Evolutionary conservation across 2,329 filamentous ascomycete genomes (phyloP).

Genomic region (Zymoseptoria passerinii): DNA sequence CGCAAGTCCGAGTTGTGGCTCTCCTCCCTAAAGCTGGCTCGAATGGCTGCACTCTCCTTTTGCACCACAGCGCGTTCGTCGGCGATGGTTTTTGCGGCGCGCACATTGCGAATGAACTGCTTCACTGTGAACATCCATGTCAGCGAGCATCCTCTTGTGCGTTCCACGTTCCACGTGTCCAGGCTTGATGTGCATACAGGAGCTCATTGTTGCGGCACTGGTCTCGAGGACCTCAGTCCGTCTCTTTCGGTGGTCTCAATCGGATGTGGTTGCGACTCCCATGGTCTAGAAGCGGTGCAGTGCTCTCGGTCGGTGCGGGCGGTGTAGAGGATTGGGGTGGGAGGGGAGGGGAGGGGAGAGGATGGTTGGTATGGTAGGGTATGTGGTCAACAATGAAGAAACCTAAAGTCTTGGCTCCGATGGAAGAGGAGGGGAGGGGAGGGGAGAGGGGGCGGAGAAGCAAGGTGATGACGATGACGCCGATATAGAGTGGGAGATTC

Average conservation of each 20-base stretch:
- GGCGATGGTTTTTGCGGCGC: slow-evolving; percentile 96
- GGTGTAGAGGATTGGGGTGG: not conserved
- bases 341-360: too few relatives aligned
- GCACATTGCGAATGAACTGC: slow-evolving; percentile 98
- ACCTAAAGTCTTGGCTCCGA: not conserved
- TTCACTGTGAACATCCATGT: slow-evolving; percentile 57
- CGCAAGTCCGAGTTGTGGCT: slow-evolving; percentile 84
- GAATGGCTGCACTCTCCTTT: slow-evolving; percentile 95
- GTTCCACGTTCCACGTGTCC: not conserved
- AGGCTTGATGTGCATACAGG: slow-evolving; percentile 9
- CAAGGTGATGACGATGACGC: too few relatives aligned
- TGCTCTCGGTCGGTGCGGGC: not conserved
- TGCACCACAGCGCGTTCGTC: slow-evolving; percentile 97
- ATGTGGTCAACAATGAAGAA: not conserved
- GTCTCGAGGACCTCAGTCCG: slow-evolving; percentile 14
- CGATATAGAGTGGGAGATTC: too few relatives aligned
- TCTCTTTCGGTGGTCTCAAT: not conserved
- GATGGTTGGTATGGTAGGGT: not conserved
- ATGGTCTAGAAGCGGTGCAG: not conserved
- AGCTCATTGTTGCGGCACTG: slow-evolving; percentile 11
- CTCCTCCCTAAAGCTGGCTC: slow-evolving; percentile 96
- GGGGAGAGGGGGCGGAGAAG: too few relatives aligned
- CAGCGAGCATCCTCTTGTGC: slow-evolving; percentile 1
- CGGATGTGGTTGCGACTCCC: not conserved
- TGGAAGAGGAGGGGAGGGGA: too few relatives aligned